phyloP scores from a whole-genome alignment of 768 basidiomycete genomes.

The Collybiopsis confluens region DNA sequence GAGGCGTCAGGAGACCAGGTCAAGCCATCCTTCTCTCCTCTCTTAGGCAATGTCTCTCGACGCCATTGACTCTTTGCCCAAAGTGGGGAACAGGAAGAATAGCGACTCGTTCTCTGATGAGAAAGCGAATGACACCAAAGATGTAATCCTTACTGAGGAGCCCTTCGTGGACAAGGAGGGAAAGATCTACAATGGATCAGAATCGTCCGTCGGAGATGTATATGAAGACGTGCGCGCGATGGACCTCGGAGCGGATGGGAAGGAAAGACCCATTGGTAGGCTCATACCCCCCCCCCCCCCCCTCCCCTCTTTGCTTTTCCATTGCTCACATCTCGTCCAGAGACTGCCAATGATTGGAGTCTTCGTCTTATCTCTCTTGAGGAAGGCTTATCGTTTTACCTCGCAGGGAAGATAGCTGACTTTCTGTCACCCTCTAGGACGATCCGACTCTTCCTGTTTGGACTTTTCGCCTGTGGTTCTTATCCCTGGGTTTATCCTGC shows the following conservation, averaged over 20 bases:
- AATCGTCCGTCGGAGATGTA: conserved; percentile 16
- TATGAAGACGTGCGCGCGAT: conserved; percentile 19
- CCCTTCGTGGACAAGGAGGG: neutral
- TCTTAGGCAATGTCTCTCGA: neutral
- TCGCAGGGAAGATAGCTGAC: neutral
- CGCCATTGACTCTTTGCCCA: neutral
- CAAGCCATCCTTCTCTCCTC: too few species aligned
- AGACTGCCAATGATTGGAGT: conserved; percentile 19
- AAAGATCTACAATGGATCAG: neutral
- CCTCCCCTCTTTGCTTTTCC: neutral
- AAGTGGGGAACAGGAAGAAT: neutral
- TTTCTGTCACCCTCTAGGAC: conserved; percentile 10
- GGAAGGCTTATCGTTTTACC: neutral
- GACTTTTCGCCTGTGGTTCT: conserved; percentile 26
- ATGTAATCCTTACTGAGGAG: neutral
- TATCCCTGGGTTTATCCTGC: conserved; percentile 21
- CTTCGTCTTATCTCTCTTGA: conserved; percentile 21
- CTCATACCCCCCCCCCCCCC: neutral
- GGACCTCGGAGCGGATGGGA: conserved; percentile 17
- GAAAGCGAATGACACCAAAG: conserved; percentile 7
- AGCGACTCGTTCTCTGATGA: conserved; percentile 9
- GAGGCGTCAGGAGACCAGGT: too few species aligned
- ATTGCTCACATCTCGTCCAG: conserved; percentile 9
- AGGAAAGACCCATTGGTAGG: conserved; percentile 20
- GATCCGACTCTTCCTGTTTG: conserved; percentile 25